Evolutionary conservation across 176 grass and related monocot genomes (phyloP).

Genomic region (Melocanna baccifera): DNA sequence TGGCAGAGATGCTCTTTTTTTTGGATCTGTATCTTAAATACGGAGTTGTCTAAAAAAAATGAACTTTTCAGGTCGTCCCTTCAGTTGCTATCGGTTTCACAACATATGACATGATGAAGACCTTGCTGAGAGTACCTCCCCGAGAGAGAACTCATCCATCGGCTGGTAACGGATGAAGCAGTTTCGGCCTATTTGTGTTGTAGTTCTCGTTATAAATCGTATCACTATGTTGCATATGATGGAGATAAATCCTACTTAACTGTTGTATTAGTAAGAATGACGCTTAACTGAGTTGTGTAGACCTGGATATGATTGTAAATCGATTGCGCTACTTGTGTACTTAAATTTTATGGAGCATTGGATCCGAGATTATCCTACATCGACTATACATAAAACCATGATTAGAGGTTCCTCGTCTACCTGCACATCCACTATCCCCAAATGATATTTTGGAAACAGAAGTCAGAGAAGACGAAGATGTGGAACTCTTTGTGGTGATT

Average conservation of each 20-base stretch:
- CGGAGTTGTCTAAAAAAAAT: not conserved
- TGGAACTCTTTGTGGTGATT: not conserved
- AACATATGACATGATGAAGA: slow-evolving; percentile 95
- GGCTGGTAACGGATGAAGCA: slow-evolving; percentile 30
- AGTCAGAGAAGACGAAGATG: not conserved
- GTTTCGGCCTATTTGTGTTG: not conserved
- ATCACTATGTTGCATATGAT: not conserved
- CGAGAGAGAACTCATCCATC: slow-evolving; percentile 47
- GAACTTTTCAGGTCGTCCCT: slow-evolving; percentile 69
- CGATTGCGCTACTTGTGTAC: not conserved
- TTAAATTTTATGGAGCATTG: not conserved
- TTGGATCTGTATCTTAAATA: not conserved
- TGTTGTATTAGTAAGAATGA: not conserved
- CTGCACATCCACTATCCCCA: not conserved
- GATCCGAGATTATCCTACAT: not conserved
- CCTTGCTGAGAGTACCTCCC: slow-evolving; percentile 62
- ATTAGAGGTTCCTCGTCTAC: not conserved
- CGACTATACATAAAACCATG: not conserved
- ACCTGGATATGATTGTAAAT: not conserved
- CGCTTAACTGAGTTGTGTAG: not conserved
- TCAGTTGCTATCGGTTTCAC: slow-evolving; percentile 96
- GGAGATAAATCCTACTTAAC: not conserved
- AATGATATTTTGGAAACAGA: not conserved
- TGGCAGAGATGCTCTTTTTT: not conserved
- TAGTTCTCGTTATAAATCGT: not conserved